These are phyloP conservation scores for Calonectria naviculata DNA, from an alignment of 2,329 filamentous ascomycete species.

Conservation along the genomic window DNA sequence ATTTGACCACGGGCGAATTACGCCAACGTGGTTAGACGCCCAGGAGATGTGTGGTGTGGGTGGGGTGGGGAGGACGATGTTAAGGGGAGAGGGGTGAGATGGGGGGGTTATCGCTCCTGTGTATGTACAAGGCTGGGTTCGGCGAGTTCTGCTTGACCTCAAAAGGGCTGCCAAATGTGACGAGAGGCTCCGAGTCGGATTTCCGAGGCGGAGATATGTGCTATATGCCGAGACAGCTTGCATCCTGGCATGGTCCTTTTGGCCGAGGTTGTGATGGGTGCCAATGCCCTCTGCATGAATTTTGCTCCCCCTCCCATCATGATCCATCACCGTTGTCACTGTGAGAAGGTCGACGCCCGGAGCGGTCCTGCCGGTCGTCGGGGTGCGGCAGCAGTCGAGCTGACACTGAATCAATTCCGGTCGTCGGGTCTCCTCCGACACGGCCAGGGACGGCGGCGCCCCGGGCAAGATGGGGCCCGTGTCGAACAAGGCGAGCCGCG, in stretches of 20 bases:
- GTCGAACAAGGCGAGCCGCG: not conserved
- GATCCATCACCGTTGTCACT: too few species aligned
- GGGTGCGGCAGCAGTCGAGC: slow-evolving; percentile 15
- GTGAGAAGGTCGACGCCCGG: not conserved
- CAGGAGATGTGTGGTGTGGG: not conserved
- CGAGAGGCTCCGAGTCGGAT: not conserved
- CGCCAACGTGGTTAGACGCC: not conserved
- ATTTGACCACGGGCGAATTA: slow-evolving; percentile 3
- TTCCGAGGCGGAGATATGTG: slow-evolving; percentile 7
- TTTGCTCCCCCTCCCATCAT: not conserved
- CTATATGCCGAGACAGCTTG: slow-evolving; percentile 6
- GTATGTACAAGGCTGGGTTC: not conserved
- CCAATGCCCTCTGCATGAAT: not conserved
- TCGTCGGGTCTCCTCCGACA: slow-evolving; percentile 3
- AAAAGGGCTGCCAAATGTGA: not conserved
- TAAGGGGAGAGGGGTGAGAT: not conserved
- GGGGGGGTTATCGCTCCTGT: not conserved
- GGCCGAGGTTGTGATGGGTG: not conserved
- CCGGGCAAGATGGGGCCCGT: slow-evolving; percentile 11
- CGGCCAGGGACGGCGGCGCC: slow-evolving; percentile 7
- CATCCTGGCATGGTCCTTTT: not conserved
- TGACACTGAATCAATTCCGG: not conserved
- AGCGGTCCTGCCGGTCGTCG: slow-evolving; percentile 12
- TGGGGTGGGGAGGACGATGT: not conserved
- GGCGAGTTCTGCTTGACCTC: not conserved